Evolutionary conservation across 179 eudicot genomes (phyloP), one percentile per base, ranked within the genome.

Genomic region (Camellia oleifera): DNA sequence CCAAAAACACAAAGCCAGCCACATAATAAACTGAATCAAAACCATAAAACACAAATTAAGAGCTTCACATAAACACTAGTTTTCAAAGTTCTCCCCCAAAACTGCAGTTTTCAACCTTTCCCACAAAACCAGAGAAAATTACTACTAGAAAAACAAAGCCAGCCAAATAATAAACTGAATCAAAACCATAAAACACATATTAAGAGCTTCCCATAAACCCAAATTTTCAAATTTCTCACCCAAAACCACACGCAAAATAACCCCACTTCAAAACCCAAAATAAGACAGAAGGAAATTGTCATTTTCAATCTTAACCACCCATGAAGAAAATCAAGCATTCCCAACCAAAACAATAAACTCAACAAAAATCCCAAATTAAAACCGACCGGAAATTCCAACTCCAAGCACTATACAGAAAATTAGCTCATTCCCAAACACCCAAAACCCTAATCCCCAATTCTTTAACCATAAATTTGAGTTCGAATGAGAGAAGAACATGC

Each of bases 401-500:
- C 63, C 62, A 44, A 40, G 66, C 6, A 69, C 20, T 12, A 9
- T n/a, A 20, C 48, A 69, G 60, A 23, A 44, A 63, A 75, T n/a
- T 46, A 46, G 9, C 20, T n/a, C n/a, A 50, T 14, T 5, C 63
- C 70, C 56, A 63, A 58, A 42, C 74, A 1, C 81, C 71, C 20
- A 66, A 72, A 77, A 69, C 77, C 77, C 17, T 23, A 46, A 26
- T 79, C 20, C 69, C 46, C 12, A 26, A 23, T 44, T 15, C 23
- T 61, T 15, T 52, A 8, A 42, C 57, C 11, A 48, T 4, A 74
- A 74, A n/a, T 17, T 40, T 17, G 75, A 64, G 53, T 20, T 54
- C 2, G 78, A 69, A 75, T 23, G 14, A 45, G 42, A 56, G 57
- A 68, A 42, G 44, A 53, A 72, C 84, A 14, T 84, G 82, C 99